A percentile compares a stretch with the other conserved stretches of the same genome.
Conservation (phyloP, 345 rosid species). For the Aethionema arabicum region DNA sequence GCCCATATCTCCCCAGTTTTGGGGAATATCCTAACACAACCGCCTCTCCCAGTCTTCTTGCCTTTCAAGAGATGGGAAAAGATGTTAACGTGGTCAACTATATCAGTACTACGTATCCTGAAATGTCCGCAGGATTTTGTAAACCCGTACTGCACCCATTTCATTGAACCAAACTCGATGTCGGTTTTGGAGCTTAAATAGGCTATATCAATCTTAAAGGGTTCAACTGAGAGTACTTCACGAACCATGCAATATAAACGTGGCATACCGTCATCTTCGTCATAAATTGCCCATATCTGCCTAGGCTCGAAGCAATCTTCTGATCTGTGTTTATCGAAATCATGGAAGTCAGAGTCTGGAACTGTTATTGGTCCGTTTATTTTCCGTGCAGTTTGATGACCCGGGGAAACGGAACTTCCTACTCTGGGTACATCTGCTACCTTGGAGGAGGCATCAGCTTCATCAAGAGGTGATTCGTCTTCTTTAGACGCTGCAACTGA, state of each 20-base stretch:
- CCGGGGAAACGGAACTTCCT: constrained; percentile 23
- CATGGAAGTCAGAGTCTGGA: constrained; percentile 96
- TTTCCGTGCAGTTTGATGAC: constrained; percentile 20
- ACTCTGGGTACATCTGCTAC: background rate
- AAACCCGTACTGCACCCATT: constrained; percentile 82
- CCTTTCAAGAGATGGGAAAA: constrained; percentile 87
- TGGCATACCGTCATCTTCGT: constrained; percentile 98
- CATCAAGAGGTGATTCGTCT: too few relatives aligned
- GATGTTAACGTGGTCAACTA: constrained; percentile 85
- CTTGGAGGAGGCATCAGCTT: too few relatives aligned
- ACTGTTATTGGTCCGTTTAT: constrained; percentile 58
- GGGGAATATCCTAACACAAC: constrained; percentile 93
- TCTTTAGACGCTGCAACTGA: background rate
- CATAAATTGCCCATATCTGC: constrained; percentile 96
- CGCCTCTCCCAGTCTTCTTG: constrained; percentile 94
- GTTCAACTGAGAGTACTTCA: constrained; percentile 73
- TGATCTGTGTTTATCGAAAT: constrained; percentile 82
- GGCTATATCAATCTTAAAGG: constrained; percentile 81
- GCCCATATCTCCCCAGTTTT: constrained; percentile 95
- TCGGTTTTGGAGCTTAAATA: constrained; percentile 95
- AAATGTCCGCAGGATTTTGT: constrained; percentile 98
- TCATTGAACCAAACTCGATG: constrained; percentile 76
- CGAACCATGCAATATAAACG: constrained; percentile 84
- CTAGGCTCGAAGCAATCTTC: constrained; percentile 92
- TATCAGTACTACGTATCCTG: constrained; percentile 76